Evolutionary conservation across 345 rosid genomes (phyloP), one percentile per base, ranked within the genome.

Genomic region (Populus deltoides): DNA sequence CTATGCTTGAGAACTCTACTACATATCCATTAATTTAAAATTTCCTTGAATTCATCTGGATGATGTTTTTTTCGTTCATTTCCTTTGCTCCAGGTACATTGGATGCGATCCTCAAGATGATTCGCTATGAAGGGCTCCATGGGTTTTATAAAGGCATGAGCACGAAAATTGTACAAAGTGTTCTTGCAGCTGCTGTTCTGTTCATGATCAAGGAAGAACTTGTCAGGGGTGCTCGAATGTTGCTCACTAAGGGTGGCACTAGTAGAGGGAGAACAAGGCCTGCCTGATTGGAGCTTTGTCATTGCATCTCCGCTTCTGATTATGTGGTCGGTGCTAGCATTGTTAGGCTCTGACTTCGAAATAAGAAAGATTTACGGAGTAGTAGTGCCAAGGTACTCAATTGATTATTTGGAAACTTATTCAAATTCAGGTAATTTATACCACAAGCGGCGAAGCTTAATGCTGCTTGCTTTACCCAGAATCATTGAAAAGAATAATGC

Each of bases 111-210:
- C 82, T 92, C 80, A 94, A 96, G 89, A 94, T 92, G 97, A 88
- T 96, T 41, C 90, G 65, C 8, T 87, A 92, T 4, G 99, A 96
- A 89, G 99, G 99, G 43, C 80, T 89, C 43, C 73, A 84, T 24
- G 92, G 98, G 33, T 94, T 96, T 81, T 96, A 96, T 91, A 91
- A 94, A 79, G 99, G 99, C 41, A 96, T 96, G 98, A 88, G 91
- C 86, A 92, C 97, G 9, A 94, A 92, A 86, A 91, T 94, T 29
- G 85, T 86, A 1, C 99, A 96, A 80, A 96, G 99, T 66, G 98
- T 94, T 78, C 92, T 94, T 22, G 93, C 97, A 0, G 97, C 98
- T 59, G 97, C 98, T 27, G 91, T 92, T 25, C 80, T 96, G 78
- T 96, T 96, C 90, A 92, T 91, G 97, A 78, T 94, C 24, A 94